Evolutionary conservation across 805 yeast genomes (phyloP).

Genomic region (Suhomyces pyralidae): DNA sequence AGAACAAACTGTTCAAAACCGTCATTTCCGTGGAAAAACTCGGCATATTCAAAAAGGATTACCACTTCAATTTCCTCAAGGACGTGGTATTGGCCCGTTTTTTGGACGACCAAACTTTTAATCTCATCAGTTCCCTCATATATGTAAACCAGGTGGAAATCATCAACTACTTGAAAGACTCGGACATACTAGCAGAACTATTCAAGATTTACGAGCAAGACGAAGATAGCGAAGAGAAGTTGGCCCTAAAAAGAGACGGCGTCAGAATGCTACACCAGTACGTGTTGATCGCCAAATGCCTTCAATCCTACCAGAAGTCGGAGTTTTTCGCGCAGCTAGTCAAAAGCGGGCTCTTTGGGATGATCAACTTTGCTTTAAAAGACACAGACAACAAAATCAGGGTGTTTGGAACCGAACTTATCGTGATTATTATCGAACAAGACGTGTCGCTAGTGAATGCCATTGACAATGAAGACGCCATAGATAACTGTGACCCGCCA

Average conservation of each 20-base stretch:
- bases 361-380: constrained; percentile 68
- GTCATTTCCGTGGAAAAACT: constrained; percentile 55
- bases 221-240: constrained; percentile 4
- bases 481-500: constrained; percentile 9
- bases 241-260: constrained; percentile 53
- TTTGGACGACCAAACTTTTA: constrained; percentile 76
- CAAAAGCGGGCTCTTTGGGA: constrained; percentile 63
- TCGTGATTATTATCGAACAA: constrained; percentile 79
- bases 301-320: constrained; percentile 58
- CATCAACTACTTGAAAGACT: constrained; percentile 53
- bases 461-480: constrained; percentile 16
- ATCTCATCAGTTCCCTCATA: constrained; percentile 63
- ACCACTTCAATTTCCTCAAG: constrained; percentile 73
- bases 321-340: constrained; percentile 64
- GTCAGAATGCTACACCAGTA: constrained; percentile 78
- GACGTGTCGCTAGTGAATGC: constrained; percentile 63
- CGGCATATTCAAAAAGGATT: constrained; percentile 65
- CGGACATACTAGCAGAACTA: constrained; percentile 51
- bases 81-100: constrained; percentile 83
- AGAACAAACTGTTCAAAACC: constrained; percentile 62
- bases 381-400: constrained; percentile 49
- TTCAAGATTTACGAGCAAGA: constrained; percentile 52
- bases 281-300: constrained; percentile 65
- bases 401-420: constrained; percentile 73
- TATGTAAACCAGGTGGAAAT: constrained; percentile 67